A percentile compares a stretch with the other conserved stretches of the same genome.
Conservation (phyloP, 805 yeast species). For the Hanseniaspora mollemarum region DNA sequence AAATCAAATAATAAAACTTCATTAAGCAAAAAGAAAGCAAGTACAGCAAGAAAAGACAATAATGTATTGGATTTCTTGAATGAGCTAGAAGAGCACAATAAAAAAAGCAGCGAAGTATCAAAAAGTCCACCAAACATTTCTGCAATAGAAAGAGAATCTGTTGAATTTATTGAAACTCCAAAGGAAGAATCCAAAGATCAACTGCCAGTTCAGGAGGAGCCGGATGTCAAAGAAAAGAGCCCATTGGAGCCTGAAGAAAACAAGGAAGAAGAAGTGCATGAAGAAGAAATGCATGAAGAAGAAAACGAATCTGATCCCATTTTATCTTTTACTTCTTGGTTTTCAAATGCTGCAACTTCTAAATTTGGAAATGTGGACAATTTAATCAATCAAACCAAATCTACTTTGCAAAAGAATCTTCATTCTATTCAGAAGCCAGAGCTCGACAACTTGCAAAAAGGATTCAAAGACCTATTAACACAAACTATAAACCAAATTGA, state of each 20-base stretch:
- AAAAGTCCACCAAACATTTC: constrained; percentile 15
- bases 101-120: constrained; percentile 22
- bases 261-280: constrained; percentile 21
- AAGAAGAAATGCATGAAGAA: constrained; percentile 21
- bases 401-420: constrained; percentile 18
- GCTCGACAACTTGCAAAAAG: constrained; percentile 8
- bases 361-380: constrained; percentile 50
- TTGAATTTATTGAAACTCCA: constrained; percentile 13
- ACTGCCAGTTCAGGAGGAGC: too few relatives aligned
- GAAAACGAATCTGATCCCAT: constrained; percentile 42
- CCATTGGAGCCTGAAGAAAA: constrained; percentile 17
- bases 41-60: constrained; percentile 26
- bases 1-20: constrained; percentile 22
- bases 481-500: constrained; percentile 14
- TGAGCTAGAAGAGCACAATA: constrained; percentile 57
- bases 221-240: too few relatives aligned
- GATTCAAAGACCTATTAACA: constrained; percentile 11
- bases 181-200: constrained; percentile 14
- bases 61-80: constrained; percentile 42
- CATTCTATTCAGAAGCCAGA: constrained; percentile 12
- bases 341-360: constrained; percentile 54
- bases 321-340: constrained; percentile 59
- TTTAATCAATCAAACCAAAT: constrained; percentile 34
- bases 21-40: constrained; percentile 20
- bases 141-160: constrained; percentile 11